Evolutionary conservation across 2,329 filamentous ascomycete species (phyloP).

Genomic region (Elsinoe arachidis): DNA sequence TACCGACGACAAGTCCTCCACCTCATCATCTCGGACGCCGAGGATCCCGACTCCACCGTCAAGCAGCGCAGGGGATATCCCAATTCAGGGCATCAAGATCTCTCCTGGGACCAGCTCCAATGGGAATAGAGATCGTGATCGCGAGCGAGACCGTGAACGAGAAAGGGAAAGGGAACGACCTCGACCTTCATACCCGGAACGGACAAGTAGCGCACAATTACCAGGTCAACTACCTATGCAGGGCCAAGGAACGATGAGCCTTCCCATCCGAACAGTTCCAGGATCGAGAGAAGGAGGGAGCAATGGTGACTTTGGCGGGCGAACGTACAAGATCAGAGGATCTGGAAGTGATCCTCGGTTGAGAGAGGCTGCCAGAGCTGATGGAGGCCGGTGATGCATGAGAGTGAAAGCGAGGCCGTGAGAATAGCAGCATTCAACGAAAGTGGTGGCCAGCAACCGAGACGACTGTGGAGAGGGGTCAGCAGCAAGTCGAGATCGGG

Average conservation of each 20-base stretch:
- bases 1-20: constrained; percentile 21
- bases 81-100: constrained; percentile 21
- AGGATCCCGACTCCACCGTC: constrained; percentile 22
- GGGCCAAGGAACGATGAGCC: constrained; percentile 29
- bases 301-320: not conserved
- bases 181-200: constrained; percentile 33
- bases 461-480: too few species aligned
- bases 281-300: not conserved
- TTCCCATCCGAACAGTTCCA: constrained; percentile 40
- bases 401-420: not conserved
- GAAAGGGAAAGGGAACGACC: constrained; percentile 14
- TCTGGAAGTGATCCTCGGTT: not conserved
- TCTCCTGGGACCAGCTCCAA: constrained; percentile 20
- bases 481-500: too few species aligned
- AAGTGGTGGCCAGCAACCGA: too few species aligned
- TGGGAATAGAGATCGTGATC: constrained; percentile 19
- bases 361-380: constrained; percentile 3
- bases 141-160: constrained; percentile 8
- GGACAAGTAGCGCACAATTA: constrained; percentile 34
- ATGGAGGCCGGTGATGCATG: not conserved
- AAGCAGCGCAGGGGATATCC: constrained; percentile 21
- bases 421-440: not conserved
- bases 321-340: not conserved
- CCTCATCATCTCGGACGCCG: constrained; percentile 13
- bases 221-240: constrained; percentile 22